Conservation (phyloP, 306 rosid species). For the Leucaena leucocephala region DNA sequence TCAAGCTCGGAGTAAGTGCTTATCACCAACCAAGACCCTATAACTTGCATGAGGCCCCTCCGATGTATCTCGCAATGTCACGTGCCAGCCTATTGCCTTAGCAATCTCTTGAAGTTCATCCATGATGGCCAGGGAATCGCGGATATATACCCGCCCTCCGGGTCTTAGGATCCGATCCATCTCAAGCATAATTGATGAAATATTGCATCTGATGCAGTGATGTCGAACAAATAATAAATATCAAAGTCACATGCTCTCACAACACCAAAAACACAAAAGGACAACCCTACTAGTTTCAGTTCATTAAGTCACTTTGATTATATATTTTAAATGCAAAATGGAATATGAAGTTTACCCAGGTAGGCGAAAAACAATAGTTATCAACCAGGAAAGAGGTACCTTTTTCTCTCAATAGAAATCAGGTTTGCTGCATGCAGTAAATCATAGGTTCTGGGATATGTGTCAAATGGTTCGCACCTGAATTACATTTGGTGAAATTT, state of each 20-base stretch:
- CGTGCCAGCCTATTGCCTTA: slow-evolving; percentile 85
- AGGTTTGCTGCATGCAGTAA: slow-evolving; percentile 84
- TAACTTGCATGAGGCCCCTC: slow-evolving; percentile 95
- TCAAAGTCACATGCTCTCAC: slow-evolving; percentile 10
- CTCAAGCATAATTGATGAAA: slow-evolving; percentile 92
- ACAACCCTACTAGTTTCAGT: background rate
- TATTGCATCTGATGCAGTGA: slow-evolving; percentile 62
- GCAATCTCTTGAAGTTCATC: slow-evolving; percentile 82
- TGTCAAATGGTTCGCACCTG: slow-evolving; percentile 98
- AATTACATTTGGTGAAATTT: slow-evolving; percentile 31
- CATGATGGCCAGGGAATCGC: slow-evolving; percentile 79
- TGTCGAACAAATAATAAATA: slow-evolving; percentile 20
- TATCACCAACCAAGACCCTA: slow-evolving; percentile 76
- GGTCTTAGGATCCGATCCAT: slow-evolving; percentile 96
- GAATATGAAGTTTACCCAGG: background rate
- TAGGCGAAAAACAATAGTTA: slow-evolving; percentile 6
- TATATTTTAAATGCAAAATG: slow-evolving; percentile 13
- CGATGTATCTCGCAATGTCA: slow-evolving; percentile 66
- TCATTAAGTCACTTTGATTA: background rate
- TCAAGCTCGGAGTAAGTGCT: slow-evolving; percentile 69
- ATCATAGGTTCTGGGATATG: slow-evolving; percentile 97
- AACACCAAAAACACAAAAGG: background rate
- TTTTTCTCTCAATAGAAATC: slow-evolving; percentile 76
- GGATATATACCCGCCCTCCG: slow-evolving; percentile 78
- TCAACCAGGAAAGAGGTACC: slow-evolving; percentile 53